Base-by-base conservation (phyloP, 2,329 filamentous ascomycete genomes). In the Fusarium anthophilum region DNA sequence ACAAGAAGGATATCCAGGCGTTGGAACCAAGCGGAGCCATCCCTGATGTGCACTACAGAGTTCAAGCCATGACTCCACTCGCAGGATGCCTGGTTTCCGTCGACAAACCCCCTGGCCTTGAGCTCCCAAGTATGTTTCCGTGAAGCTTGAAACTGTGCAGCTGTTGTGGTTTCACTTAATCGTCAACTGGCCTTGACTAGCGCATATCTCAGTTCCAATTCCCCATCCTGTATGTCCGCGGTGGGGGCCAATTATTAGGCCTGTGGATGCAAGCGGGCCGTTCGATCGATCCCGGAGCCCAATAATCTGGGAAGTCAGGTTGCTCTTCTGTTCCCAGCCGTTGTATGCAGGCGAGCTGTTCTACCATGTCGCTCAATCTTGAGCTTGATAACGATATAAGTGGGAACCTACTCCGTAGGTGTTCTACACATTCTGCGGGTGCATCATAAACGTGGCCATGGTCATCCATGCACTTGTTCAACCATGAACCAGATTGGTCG, bases 221-320 rank as follows among this genome's bases (percentile, higher is more conserved):
- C 43, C 51, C 56, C 60, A 66, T 62, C 53, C 44, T 72, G 51
- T 70, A 44, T 48, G 60, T 70, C 55, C 38, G 44, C 43, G 57
- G 43, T 41, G 39, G 57, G 70, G 66, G 63, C 54, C 70, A 51
- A 35, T 59, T 68, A 56, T 59, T 62, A 60, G 48, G 48, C 55
- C 63, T 68, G 51, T 67, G 53, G 67, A 68, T 74, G 66, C 67
- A 64, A 50, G 54, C 70, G 61, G 61, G 61, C 70, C 70, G 70
- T 59, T 70, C 61, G 57, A 73, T 74, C 67, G 59, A 74, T 74
- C 71, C 38, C 24, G 39, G 55, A 55, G 51, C 51, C 63, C 59
- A 74, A 44, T 69, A 56, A 68, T 63, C 62, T 74, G 55, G 71
- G 48, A 61, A 71, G 41, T 26, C 35, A 68, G 35, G 63, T 30